These are phyloP conservation scores for Cryptosporidium sp. DNA, from an alignment of 169 alveolate species.

Conservation along the genomic window DNA sequence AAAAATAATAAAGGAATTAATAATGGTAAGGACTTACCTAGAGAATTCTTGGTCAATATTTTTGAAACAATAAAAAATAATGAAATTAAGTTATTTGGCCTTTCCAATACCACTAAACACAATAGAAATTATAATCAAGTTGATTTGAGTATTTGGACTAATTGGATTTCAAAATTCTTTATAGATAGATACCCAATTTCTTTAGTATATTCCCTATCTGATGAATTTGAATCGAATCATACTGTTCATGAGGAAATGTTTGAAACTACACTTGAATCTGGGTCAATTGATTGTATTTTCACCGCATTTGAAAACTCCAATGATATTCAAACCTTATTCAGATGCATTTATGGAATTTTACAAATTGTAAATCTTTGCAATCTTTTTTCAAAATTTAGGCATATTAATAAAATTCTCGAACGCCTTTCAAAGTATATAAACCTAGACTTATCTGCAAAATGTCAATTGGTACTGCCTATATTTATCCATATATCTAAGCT, in stretches of 20 bases:
- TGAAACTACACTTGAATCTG: conserved; percentile 2
- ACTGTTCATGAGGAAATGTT: conserved; percentile 28
- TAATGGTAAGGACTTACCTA: conserved; percentile 87
- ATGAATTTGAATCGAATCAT: neutral
- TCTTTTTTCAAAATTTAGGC: conserved; percentile 13
- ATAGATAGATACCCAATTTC: conserved; percentile 3
- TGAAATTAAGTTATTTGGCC: conserved; percentile 33
- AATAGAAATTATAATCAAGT: neutral
- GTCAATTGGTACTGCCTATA: conserved; percentile 38
- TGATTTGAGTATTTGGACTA: conserved; percentile 10
- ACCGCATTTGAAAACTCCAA: conserved; percentile 27
- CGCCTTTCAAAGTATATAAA: conserved; percentile 35
- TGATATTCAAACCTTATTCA: conserved; percentile 34
- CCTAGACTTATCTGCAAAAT: conserved; percentile 46
- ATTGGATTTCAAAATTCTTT: conserved; percentile 29
- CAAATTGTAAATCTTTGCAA: conserved; percentile 15
- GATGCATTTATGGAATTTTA: conserved; percentile 46
- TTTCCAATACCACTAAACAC: neutral
- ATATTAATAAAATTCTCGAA: conserved; percentile 18
- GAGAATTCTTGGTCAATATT: conserved; percentile 81
- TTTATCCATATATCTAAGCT: conserved; percentile 28
- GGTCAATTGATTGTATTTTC: conserved; percentile 31
- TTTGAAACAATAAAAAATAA: conserved; percentile 83
- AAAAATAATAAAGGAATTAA: conserved; percentile 91
- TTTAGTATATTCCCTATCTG: neutral